A percentile compares a stretch with the other conserved stretches of the same genome.
Conservation (phyloP, 352 stramenopile species). For the Phytophthora palmivora region DNA sequence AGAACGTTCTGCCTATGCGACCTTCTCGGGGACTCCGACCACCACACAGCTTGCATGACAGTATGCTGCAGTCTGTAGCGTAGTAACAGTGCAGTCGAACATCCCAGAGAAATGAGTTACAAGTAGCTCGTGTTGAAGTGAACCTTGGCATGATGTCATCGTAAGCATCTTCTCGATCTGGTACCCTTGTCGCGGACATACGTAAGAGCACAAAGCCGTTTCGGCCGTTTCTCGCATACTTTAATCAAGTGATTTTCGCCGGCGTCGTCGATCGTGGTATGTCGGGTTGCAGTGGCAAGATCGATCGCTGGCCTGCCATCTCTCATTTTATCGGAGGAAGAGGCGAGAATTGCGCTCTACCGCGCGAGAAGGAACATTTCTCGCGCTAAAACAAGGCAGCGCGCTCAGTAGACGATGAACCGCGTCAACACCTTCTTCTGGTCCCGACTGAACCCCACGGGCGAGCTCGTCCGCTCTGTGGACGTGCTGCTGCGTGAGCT, state of each 20-base stretch:
- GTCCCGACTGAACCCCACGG: slow-evolving; percentile 71
- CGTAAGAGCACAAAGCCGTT: slow-evolving; percentile 15
- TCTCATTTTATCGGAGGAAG: slow-evolving; percentile 30
- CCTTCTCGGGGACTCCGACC: slow-evolving; percentile 7
- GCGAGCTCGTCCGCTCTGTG: slow-evolving; percentile 77
- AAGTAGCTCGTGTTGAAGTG: slow-evolving; percentile 22
- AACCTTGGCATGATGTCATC: slow-evolving; percentile 29
- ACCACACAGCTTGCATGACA: too few relatives aligned
- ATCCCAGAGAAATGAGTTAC: too few relatives aligned
- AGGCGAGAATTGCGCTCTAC: slow-evolving; percentile 23
- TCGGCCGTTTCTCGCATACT: slow-evolving; percentile 12
- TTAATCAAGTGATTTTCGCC: slow-evolving; percentile 8
- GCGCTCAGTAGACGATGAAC: slow-evolving; percentile 37
- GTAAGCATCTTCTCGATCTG: slow-evolving; percentile 16
- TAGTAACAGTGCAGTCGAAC: background rate
- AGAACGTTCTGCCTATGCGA: background rate
- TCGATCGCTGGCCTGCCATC: slow-evolving; percentile 35
- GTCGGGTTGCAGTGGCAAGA: slow-evolving; percentile 39
- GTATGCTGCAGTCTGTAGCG: too few relatives aligned
- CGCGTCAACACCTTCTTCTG: slow-evolving; percentile 87
- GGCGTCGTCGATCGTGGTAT: slow-evolving; percentile 31
- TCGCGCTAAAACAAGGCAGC: too few relatives aligned
- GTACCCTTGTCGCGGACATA: slow-evolving; percentile 20
- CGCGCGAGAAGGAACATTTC: slow-evolving; percentile 4
- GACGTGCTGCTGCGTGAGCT: slow-evolving; percentile 67